phyloP scores from a whole-genome alignment of 306 rosid species.

The Spatholobus suberectus region DNA sequence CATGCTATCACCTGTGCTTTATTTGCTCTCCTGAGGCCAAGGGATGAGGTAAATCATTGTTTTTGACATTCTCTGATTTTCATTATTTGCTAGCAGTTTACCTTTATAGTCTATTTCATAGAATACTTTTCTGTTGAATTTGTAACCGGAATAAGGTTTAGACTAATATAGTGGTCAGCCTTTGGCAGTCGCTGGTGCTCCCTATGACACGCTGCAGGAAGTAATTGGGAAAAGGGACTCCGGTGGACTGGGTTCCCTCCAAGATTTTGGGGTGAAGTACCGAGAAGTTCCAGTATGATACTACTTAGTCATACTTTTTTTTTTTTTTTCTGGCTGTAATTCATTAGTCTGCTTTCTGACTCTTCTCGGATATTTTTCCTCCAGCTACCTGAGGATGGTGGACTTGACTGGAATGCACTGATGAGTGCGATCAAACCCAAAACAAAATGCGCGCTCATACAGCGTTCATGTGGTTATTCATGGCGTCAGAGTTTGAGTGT shows the following conservation, averaged over 20 bases:
- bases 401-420: conserved; percentile 81
- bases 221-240: conserved; percentile 94
- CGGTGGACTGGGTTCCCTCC: conserved; percentile 83
- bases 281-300: conserved; percentile 88
- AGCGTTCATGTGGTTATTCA: conserved; percentile 94
- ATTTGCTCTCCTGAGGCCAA: conserved; percentile 83
- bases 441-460: conserved; percentile 92
- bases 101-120: conserved; percentile 13
- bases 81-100: conserved; percentile 24
- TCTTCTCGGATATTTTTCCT: conserved; percentile 26
- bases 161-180: conserved; percentile 75
- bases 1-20: conserved; percentile 95
- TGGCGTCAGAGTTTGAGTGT: conserved; percentile 95
- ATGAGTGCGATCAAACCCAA: conserved; percentile 67
- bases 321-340: conserved; percentile 21
- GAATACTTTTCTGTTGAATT: conserved; percentile 18
- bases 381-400: conserved; percentile 88
- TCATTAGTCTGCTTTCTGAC: conserved; percentile 21
- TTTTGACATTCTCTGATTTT: conserved; percentile 29
- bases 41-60: conserved; percentile 81
- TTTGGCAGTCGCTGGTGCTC: conserved; percentile 98
- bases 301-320: neutral
- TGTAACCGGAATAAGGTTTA: conserved; percentile 40
- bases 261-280: conserved; percentile 87
- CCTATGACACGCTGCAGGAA: conserved; percentile 94